Conservation (phyloP, 768 basidiomycete genomes). For the Mycena chlorophos region DNA sequence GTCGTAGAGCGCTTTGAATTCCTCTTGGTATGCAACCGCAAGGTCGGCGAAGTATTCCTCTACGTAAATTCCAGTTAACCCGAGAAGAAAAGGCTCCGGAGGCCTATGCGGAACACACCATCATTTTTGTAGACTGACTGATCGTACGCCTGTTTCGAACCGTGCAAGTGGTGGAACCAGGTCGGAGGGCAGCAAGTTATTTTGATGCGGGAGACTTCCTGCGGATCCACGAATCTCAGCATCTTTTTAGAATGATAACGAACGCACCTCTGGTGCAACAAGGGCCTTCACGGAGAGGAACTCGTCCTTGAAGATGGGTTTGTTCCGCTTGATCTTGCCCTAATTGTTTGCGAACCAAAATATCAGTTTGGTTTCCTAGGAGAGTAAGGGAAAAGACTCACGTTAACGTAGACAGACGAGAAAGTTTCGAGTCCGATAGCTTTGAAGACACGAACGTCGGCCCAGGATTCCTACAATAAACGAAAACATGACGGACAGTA, state of each 20-base stretch:
- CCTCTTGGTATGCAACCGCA: background rate
- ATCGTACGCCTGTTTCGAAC: background rate
- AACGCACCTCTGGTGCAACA: background rate
- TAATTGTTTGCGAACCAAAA: too few relatives aligned
- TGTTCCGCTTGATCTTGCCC: background rate
- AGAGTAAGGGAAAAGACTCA: too few relatives aligned
- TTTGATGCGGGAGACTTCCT: background rate
- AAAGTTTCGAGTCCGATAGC: too few relatives aligned
- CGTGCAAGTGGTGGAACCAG: background rate
- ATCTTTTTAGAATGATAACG: background rate
- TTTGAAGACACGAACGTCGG: too few relatives aligned
- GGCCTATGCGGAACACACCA: too few relatives aligned
- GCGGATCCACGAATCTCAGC: background rate
- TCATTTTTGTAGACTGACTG: background rate
- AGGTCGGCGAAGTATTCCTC: background rate
- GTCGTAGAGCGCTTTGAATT: background rate
- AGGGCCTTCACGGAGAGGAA: background rate
- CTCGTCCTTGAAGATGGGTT: background rate
- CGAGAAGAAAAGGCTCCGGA: too few relatives aligned
- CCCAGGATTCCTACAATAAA: too few relatives aligned
- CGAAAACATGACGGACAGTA: too few relatives aligned
- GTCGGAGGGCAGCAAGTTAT: background rate
- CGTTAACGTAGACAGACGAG: too few relatives aligned
- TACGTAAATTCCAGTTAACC: background rate
- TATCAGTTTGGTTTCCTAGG: too few relatives aligned